A percentile compares a stretch with the other conserved stretches of the same genome.
phyloP scores from a whole-genome alignment of 2,329 filamentous ascomycete genomes.

The Colletotrichum sp. region DNA sequence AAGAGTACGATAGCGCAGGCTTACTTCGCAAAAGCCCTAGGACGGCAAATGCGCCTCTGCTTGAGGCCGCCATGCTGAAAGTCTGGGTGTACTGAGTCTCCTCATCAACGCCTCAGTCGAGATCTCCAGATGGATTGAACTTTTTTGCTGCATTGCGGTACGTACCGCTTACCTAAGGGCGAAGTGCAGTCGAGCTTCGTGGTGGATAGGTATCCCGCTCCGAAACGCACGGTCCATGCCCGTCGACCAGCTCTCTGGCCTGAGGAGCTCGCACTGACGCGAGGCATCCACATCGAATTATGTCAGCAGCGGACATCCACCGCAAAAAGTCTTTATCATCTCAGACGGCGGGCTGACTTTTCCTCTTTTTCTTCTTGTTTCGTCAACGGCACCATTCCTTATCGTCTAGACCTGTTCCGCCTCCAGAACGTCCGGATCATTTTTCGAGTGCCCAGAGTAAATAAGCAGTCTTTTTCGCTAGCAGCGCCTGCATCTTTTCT shows the following conservation, averaged over 20 bases:
- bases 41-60: constrained; percentile 59
- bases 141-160: constrained; percentile 29
- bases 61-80: constrained; percentile 57
- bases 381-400: constrained; percentile 82
- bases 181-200: background rate
- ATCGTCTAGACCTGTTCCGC: constrained; percentile 82
- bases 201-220: background rate
- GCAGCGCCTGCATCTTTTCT: constrained; percentile 78
- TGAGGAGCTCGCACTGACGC: background rate
- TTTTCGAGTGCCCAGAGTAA: constrained; percentile 85
- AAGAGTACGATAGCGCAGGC: constrained; percentile 24
- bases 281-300: background rate
- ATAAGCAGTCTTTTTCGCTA: constrained; percentile 94
- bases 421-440: constrained; percentile 88
- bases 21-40: constrained; percentile 57
- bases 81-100: constrained; percentile 9
- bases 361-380: constrained; percentile 35
- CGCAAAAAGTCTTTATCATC: constrained; percentile 17
- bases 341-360: background rate
- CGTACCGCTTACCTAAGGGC: constrained; percentile 29
- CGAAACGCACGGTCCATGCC: background rate
- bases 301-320: background rate
- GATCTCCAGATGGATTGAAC: constrained; percentile 25
- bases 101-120: constrained; percentile 12
- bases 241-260: background rate